Percentiles rank a stretch among this genome's conserved stretches.
These are phyloP conservation scores for Cucurbita maxima DNA, from an alignment of 306 rosid genomes.

Conservation along the genomic window DNA sequence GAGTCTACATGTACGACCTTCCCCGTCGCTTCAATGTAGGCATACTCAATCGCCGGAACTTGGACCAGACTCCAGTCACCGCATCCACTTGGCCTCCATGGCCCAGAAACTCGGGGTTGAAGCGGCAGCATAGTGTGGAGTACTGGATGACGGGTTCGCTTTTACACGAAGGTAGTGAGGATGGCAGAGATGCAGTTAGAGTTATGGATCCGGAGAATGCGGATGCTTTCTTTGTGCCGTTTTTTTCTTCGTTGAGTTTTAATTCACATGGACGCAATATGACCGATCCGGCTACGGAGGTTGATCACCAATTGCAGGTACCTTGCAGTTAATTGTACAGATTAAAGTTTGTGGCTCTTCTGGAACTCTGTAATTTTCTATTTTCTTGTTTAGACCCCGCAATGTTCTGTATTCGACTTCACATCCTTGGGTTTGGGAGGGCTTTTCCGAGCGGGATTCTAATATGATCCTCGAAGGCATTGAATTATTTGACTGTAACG, in stretches of 20 bases:
- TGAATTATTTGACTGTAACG: not conserved
- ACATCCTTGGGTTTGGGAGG: not conserved
- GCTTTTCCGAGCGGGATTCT: not conserved
- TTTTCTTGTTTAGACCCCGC: not conserved
- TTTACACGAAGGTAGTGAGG: slow-evolving; percentile 22
- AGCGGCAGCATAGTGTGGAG: slow-evolving; percentile 86
- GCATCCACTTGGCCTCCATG: slow-evolving; percentile 43
- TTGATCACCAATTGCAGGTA: slow-evolving; percentile 90
- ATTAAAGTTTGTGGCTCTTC: not conserved
- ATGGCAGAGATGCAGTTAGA: slow-evolving; percentile 45
- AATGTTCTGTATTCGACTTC: not conserved
- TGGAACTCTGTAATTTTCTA: not conserved
- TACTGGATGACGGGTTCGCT: slow-evolving; percentile 99
- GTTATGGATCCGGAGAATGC: slow-evolving; percentile 80
- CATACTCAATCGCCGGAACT: slow-evolving; percentile 43
- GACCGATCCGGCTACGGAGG: slow-evolving; percentile 64
- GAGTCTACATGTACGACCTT: slow-evolving; percentile 83
- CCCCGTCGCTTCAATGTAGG: slow-evolving; percentile 87
- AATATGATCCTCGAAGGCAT: not conserved
- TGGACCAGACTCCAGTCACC: slow-evolving; percentile 41
- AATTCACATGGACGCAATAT: slow-evolving; percentile 74
- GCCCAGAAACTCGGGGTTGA: slow-evolving; percentile 76
- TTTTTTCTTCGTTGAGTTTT: slow-evolving; percentile 86
- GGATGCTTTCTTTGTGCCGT: slow-evolving; percentile 78
- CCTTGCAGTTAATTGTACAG: not conserved